Evolutionary conservation across 2,329 filamentous ascomycete species (phyloP).

Genomic region (Myriosclerotinia duriaeana): DNA sequence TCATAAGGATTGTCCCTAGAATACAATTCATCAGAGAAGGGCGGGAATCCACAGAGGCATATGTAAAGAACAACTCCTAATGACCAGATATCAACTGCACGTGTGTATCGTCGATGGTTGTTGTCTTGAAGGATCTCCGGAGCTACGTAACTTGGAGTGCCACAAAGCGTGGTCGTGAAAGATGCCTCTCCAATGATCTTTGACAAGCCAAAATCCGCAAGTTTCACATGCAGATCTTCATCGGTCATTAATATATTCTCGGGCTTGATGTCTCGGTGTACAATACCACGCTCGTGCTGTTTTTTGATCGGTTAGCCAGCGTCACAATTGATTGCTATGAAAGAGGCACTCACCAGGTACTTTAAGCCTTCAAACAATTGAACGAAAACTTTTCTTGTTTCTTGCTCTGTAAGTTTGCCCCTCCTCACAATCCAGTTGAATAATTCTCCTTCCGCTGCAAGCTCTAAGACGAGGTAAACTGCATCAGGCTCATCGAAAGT

Average conservation of each 20-base stretch:
- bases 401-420: conserved; percentile 79
- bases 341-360: conserved; percentile 69
- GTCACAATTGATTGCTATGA: neutral
- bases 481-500: conserved; percentile 90
- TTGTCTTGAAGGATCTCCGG: conserved; percentile 88
- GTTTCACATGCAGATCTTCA: conserved; percentile 80
- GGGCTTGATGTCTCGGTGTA: conserved; percentile 80
- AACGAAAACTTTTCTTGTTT: conserved; percentile 81
- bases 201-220: conserved; percentile 94
- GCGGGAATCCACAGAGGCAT: conserved; percentile 92
- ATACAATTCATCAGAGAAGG: conserved; percentile 92
- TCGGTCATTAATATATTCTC: conserved; percentile 74
- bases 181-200: conserved; percentile 99
- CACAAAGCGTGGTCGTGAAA: conserved; percentile 93
- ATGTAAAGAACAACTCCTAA: conserved; percentile 98
- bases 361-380: conserved; percentile 94
- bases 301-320: conserved; percentile 37
- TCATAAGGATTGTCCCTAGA: conserved; percentile 79
- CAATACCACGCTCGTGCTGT: conserved; percentile 94
- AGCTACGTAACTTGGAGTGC: conserved; percentile 95
- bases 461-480: conserved; percentile 86
- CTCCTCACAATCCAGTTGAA: conserved; percentile 95
- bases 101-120: conserved; percentile 83
- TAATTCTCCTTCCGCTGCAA: conserved; percentile 88
- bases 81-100: conserved; percentile 95